phyloP scores from a whole-genome alignment of 371 early-diverging fungal genomes.

The Mortierella sp. region DNA sequence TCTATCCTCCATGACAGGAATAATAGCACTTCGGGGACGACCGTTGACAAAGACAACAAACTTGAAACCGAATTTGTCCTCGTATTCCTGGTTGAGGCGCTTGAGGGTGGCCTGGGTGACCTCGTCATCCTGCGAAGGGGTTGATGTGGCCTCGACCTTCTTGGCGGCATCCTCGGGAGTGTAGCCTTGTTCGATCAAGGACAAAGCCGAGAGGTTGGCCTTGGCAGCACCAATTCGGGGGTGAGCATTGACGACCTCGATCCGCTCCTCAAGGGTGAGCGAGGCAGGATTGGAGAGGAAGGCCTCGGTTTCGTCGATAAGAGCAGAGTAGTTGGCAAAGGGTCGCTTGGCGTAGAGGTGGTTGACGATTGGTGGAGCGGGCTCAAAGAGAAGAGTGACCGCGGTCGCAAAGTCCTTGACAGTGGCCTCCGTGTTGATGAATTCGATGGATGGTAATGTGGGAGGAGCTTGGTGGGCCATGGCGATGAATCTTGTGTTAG shows the following conservation, averaged over 20 bases:
- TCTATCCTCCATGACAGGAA: conserved; percentile 78
- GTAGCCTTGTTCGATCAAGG: conserved; percentile 83
- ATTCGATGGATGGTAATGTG: conserved; percentile 72
- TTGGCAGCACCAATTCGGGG: conserved; percentile 89
- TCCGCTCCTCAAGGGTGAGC: conserved; percentile 67
- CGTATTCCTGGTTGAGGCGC: conserved; percentile 78
- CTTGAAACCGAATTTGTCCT: conserved; percentile 86
- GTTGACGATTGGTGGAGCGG: conserved; percentile 84
- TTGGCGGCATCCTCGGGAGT: conserved; percentile 35
- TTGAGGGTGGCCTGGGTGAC: conserved; percentile 64
- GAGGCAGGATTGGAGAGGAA: conserved; percentile 52
- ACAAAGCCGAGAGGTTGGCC: conserved; percentile 74
- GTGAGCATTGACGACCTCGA: conserved; percentile 86
- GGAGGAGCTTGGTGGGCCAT: conserved; percentile 49
- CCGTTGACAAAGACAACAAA: conserved; percentile 93
- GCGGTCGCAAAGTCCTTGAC: conserved; percentile 65
- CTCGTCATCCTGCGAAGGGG: conserved; percentile 55
- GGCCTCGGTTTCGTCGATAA: conserved; percentile 69
- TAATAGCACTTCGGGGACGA: conserved; percentile 73
- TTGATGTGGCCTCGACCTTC: conserved; percentile 19
- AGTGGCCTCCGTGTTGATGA: conserved; percentile 70
- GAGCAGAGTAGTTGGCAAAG: conserved; percentile 68
- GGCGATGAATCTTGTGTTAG: not conserved
- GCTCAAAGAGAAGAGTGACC: conserved; percentile 85
- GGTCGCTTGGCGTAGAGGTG: conserved; percentile 76